Percentiles rank a stretch among this genome's conserved stretches.
phyloP scores from a whole-genome alignment of 139 green algal genomes.

The Chlorella sorokiniana region DNA sequence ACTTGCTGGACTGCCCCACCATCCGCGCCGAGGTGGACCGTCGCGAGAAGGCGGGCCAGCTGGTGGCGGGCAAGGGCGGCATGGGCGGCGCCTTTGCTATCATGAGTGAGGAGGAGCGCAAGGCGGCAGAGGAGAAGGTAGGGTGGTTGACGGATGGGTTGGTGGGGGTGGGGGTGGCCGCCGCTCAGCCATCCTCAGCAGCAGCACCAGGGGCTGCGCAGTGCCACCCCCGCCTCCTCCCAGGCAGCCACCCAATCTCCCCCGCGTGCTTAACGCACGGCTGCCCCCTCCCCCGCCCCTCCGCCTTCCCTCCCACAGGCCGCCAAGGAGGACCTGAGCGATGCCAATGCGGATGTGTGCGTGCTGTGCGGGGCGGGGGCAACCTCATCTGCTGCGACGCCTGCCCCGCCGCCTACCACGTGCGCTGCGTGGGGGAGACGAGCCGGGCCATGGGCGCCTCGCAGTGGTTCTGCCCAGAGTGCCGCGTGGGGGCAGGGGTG shows the following conservation, averaged over 20 bases:
- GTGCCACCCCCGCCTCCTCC: too few relatives aligned
- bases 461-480: constrained; percentile 78
- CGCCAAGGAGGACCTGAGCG: constrained; percentile 22
- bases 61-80: constrained; percentile 57
- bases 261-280: background rate
- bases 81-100: constrained; percentile 60
- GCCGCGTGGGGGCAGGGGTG: constrained; percentile 65
- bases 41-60: constrained; percentile 56
- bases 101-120: constrained; percentile 48
- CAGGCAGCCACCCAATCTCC: too few relatives aligned
- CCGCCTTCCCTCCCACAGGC: background rate
- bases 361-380: constrained; percentile 81
- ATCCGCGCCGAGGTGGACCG: constrained; percentile 73
- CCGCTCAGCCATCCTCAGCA: background rate
- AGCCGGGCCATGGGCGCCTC: constrained; percentile 50
- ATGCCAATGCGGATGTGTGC: constrained; percentile 74
- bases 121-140: constrained; percentile 34
- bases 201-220: too few relatives aligned
- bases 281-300: background rate
- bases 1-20: constrained; percentile 59
- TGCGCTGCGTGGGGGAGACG: constrained; percentile 76
- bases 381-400: constrained; percentile 90
- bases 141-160: background rate
- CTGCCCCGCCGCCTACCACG: constrained; percentile 90
- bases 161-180: background rate